Conservation (phyloP, 1,284 basidiomycete species). For the Singerocomus rubriflavus region DNA sequence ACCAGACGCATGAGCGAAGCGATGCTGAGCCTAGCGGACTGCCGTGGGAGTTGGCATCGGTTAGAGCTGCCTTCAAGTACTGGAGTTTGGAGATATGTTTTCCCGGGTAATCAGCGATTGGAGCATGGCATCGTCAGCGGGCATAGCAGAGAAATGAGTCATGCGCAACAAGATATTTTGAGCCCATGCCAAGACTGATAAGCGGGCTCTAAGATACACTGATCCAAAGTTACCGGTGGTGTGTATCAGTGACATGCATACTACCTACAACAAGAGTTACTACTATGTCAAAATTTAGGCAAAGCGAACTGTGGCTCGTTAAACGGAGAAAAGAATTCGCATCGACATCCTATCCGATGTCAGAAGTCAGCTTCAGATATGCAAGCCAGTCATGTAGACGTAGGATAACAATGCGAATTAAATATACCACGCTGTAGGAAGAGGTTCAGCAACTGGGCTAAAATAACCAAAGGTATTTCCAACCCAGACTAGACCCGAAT, state of each 20-base stretch:
- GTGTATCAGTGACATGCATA: neutral
- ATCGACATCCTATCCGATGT: neutral
- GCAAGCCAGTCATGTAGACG: no score
- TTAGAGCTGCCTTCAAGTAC: conserved; percentile 9
- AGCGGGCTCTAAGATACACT: neutral
- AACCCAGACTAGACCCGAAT: no score
- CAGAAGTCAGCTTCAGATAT: no score
- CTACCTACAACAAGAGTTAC: neutral
- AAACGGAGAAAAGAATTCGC: neutral
- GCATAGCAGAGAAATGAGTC: conserved; percentile 1
- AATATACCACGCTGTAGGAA: no score
- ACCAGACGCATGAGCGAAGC: conserved; percentile 5
- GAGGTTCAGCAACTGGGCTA: no score
- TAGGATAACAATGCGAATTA: no score
- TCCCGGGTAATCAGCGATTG: conserved; percentile 9
- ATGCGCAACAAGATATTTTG: neutral
- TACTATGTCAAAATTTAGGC: neutral
- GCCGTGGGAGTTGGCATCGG: neutral
- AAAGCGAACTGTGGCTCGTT: neutral
- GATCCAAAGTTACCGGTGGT: conserved; percentile 3
- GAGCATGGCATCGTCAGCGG: conserved; percentile 15
- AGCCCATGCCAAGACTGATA: neutral
- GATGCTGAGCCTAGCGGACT: neutral
- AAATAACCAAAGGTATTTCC: no score
- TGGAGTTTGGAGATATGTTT: conserved; percentile 2